Base-by-base conservation (phyloP, 2,329 filamentous ascomycete genomes). In the Hypocrella siamensis region DNA sequence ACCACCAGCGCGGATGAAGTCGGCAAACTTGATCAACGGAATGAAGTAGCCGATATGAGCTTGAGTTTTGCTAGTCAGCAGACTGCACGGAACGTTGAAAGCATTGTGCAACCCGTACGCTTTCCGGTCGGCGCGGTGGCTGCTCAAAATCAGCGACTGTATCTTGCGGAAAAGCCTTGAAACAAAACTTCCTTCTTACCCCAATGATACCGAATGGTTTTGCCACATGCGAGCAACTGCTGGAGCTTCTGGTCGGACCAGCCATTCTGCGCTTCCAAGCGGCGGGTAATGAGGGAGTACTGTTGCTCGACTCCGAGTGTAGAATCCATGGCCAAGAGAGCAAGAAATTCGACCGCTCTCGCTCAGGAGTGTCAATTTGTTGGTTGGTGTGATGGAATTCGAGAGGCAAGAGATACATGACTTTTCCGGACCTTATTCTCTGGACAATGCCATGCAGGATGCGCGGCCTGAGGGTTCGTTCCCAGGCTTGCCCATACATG, bases 21-120 rank as follows among this genome's bases (percentile, higher is more conserved):
- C 31, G 26, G 31, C 31, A 15, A 32, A 32, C 26, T 32, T 32
- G 31, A 32, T 32, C 6, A 32, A 17, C 14, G 31, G 31, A 10
- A 32, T 32, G 17, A 32, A 19, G 25, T 32, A 32, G 26, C 31
- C 31, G n/a, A 32, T 28, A 11, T 32, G 31, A 5, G 31, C 31
- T 32, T 16, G 5, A 5, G 31, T 25, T 32, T 16, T 7, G 21
- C 8, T 8, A 3, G 12, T 24, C 21, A 24, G 21, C 21, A 24
- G 21, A 24, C 12, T 24, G 8, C 21, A 9, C 12, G 21, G 8
- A 24, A 24, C 3, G n/a, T n/a, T 18, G 21, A n/a, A 14, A 12
- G 11, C 10, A 25, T 32, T 18, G 9, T 5, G 25, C 4, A 5
- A 5, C 7, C 5, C 30, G 25, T 17, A 32, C 31, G 31, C 24